Base-by-base conservation (phyloP, 2,329 filamentous ascomycete species). In the Thermochaetoides dissita region DNA sequence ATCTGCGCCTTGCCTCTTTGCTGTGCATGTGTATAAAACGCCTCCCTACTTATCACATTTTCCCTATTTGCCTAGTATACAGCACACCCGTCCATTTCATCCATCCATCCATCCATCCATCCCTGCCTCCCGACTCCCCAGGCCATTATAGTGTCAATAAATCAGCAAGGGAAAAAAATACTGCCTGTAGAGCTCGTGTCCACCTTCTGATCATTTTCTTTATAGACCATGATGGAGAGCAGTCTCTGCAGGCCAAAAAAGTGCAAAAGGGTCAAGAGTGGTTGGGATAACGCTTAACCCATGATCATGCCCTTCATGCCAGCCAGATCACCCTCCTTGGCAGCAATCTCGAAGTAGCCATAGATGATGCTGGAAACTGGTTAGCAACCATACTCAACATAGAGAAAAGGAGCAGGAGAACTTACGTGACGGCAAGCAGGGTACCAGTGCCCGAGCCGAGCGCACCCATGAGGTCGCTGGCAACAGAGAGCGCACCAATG, bases 261-360 rank as follows among this genome's bases (percentile, higher is more conserved):
- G 17, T 24, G 17, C 17, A 24, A 24, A 24, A 5, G 17, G 17
- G 17, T 24, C 17, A 24, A 24, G 17, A 24, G 17, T 24, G 17
- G 5, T 24, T 24, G 17, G 5, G 17, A 24, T 3, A 24, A 7
- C 36, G 30, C 24, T 70, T 72, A 81, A 55, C 76, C 76, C 76
- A 81, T 79, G 49, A 81, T 72, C 74, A 81, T 79, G 44, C 77
- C 77, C 64, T 80, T 79, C 74, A 81, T 78, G 53, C 86, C 85
- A 47, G 80, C 75, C 65, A 96, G 81, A 62, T 98, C 91, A 56
- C 91, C 91, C 67, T 98, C 91, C 69, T 95, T 95, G 57, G 93
- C 93, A 24, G 91, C 91, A 58, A 98, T 98, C 65, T 98, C 91
- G 58, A 98, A 98, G 71, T 98, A 98, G 51, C 88, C 86, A 65